These are phyloP conservation scores for Suillus variegatus DNA, from an alignment of 768 basidiomycete species.

Conservation along the genomic window DNA sequence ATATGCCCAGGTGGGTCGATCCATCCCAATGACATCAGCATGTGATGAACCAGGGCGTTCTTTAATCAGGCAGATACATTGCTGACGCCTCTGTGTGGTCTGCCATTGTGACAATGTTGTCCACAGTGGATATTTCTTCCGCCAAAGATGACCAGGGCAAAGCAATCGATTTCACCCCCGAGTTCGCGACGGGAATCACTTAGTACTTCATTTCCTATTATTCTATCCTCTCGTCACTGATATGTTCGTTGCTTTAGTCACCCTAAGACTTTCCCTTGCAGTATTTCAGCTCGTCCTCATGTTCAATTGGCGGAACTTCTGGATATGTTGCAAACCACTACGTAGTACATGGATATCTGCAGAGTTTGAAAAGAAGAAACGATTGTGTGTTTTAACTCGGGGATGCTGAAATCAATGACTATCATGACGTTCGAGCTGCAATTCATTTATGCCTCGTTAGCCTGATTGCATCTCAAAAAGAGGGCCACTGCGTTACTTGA, in stretches of 20 bases:
- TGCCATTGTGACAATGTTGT: slow-evolving; percentile 19
- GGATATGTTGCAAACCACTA: background rate
- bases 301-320: background rate
- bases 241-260: slow-evolving; percentile 1
- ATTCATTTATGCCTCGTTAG: too few relatives aligned
- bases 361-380: too few relatives aligned
- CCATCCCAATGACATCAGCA: too few relatives aligned
- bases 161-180: slow-evolving; percentile 1
- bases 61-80: slow-evolving; percentile 19
- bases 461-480: too few relatives aligned
- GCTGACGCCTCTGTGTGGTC: slow-evolving; percentile 22
- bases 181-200: background rate
- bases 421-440: background rate
- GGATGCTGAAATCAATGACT: background rate
- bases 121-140: slow-evolving; percentile 2
- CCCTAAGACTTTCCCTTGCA: background rate
- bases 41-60: too few relatives aligned
- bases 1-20: slow-evolving; percentile 2
- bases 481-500: too few relatives aligned
- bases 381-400: too few relatives aligned
- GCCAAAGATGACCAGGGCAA: slow-evolving; percentile 6
- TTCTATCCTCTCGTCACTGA: background rate
- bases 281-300: background rate
- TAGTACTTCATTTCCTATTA: background rate
- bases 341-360: too few relatives aligned